Percentiles rank a stretch among this genome's conserved stretches.
phyloP scores from a whole-genome alignment of 768 basidiomycete genomes.

The Calvatia gigantea region DNA sequence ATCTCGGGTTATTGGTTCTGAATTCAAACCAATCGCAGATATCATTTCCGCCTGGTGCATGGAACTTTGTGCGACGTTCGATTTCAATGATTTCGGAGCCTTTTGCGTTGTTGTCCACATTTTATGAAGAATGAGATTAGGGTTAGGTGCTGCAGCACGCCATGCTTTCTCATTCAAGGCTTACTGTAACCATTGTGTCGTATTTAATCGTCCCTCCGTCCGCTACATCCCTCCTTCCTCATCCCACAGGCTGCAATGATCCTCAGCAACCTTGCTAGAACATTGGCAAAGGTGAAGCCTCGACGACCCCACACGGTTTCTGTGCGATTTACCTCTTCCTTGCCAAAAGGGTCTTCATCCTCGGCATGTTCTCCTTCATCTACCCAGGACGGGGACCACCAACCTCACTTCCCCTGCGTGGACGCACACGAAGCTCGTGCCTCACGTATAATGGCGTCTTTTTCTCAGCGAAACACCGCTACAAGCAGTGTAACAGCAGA shows the following conservation, averaged over 20 bases:
- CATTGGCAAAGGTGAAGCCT: constrained; percentile 7
- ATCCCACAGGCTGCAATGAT: constrained; percentile 9
- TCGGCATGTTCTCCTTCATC: constrained; percentile 11
- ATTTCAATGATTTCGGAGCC: background rate
- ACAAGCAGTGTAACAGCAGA: constrained; percentile 24
- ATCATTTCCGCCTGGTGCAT: too few species aligned
- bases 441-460: constrained; percentile 39
- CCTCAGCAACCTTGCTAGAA: constrained; percentile 9
- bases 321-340: constrained; percentile 4
- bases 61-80: too few species aligned
- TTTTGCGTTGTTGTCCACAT: background rate
- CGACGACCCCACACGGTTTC: background rate
- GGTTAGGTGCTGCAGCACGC: constrained; percentile 17
- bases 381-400: constrained; percentile 10
- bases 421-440: constrained; percentile 76
- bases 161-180: constrained; percentile 13
- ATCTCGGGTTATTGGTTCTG: too few species aligned
- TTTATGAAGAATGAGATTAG: constrained; percentile 4
- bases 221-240: background rate
- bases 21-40: too few species aligned
- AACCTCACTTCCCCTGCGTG: constrained; percentile 67
- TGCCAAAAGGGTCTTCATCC: background rate
- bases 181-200: background rate
- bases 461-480: constrained; percentile 20
- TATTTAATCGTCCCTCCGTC: background rate